These are phyloP conservation scores for Phycomyces blakesleeanus DNA, from an alignment of 192 early-diverging fungal species.

Conservation along the genomic window DNA sequence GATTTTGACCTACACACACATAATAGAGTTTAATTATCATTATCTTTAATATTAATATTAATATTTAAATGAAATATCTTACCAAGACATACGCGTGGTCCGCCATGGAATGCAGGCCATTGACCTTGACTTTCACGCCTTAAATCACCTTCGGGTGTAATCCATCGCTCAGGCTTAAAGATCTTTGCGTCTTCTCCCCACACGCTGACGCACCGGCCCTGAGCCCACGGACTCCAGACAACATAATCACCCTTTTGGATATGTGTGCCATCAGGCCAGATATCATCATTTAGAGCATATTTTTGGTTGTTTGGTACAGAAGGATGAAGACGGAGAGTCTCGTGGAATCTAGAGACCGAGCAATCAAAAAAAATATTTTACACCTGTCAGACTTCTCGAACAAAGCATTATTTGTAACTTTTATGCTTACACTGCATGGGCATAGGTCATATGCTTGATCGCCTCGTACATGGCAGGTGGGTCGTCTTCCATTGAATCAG, in stretches of 20 bases:
- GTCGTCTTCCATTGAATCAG: slow-evolving; percentile 22
- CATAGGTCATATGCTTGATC: slow-evolving; percentile 30
- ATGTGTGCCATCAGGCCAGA: slow-evolving; percentile 60
- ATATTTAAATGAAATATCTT: neutral
- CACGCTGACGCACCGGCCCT: slow-evolving; percentile 47
- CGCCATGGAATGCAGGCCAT: slow-evolving; percentile 57
- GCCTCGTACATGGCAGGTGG: slow-evolving; percentile 27
- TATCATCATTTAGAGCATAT: slow-evolving; percentile 49
- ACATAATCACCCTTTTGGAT: slow-evolving; percentile 52
- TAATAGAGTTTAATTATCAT: too few relatives aligned
- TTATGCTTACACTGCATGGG: slow-evolving; percentile 37
- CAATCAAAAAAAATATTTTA: neutral
- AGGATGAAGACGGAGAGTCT: slow-evolving; percentile 65
- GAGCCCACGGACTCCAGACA: slow-evolving; percentile 45
- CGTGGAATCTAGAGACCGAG: slow-evolving; percentile 38
- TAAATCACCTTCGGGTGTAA: slow-evolving; percentile 36
- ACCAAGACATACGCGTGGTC: slow-evolving; percentile 38
- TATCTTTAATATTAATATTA: too few relatives aligned
- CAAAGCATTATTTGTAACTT: too few relatives aligned
- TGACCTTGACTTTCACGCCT: slow-evolving; percentile 36
- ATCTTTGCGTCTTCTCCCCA: slow-evolving; percentile 65
- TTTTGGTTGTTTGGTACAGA: slow-evolving; percentile 60
- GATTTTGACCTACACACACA: slow-evolving; percentile 33
- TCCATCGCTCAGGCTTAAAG: slow-evolving; percentile 67
- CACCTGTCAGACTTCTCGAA: neutral